Evolutionary conservation across 257 asterid species (phyloP).

Genomic region (Solanum microdontum): DNA sequence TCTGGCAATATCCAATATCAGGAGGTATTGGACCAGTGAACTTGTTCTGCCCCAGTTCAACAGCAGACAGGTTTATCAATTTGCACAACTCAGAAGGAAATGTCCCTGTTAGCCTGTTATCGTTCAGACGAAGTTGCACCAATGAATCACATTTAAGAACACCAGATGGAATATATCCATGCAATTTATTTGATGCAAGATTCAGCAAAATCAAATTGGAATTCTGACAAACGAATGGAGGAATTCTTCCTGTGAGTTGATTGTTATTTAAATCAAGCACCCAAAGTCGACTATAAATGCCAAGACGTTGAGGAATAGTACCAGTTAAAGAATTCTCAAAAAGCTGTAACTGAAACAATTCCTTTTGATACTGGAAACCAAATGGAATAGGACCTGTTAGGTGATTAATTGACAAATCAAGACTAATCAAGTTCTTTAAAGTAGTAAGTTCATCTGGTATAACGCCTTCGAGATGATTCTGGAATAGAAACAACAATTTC

Average conservation of each 20-base stretch:
- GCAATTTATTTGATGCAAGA: constrained; percentile 51
- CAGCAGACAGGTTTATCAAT: constrained; percentile 57
- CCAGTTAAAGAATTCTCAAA: constrained; percentile 62
- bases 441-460: constrained; percentile 63
- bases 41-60: constrained; percentile 67
- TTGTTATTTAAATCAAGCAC: constrained; percentile 76
- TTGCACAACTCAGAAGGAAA: constrained; percentile 71
- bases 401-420: constrained; percentile 68
- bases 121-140: constrained; percentile 61
- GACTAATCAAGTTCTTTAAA: constrained; percentile 50
- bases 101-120: constrained; percentile 44
- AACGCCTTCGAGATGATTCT: constrained; percentile 60
- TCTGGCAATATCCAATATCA: constrained; percentile 50
- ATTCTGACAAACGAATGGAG: constrained; percentile 47
- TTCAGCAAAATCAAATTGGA: constrained; percentile 61
- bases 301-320: constrained; percentile 62
- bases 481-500: constrained; percentile 49
- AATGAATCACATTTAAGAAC: constrained; percentile 51
- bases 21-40: constrained; percentile 58
- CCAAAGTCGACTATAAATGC: constrained; percentile 60
- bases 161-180: constrained; percentile 57
- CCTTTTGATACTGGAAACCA: constrained; percentile 58
- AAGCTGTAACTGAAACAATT: constrained; percentile 59
- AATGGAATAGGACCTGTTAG: constrained; percentile 78
- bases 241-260: constrained; percentile 57